These are phyloP conservation scores for Epicoccum sorghinum DNA, from an alignment of 2,329 filamentous ascomycete species.

Conservation along the genomic window DNA sequence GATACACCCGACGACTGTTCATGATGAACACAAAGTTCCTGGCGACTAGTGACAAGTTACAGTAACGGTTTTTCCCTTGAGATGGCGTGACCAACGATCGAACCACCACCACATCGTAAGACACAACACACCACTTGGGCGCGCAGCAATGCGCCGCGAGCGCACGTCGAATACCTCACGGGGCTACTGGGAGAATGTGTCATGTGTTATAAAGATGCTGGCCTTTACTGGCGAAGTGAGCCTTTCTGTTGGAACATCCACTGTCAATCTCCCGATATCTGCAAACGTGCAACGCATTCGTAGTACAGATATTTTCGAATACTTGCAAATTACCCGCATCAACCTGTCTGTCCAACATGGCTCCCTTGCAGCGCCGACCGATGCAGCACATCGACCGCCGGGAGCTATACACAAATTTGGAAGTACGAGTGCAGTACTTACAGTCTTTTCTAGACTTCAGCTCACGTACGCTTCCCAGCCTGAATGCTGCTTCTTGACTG, in stretches of 20 bases:
- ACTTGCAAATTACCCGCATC: neutral
- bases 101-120: constrained; percentile 34
- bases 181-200: neutral
- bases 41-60: neutral
- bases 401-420: constrained; percentile 73
- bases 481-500: neutral
- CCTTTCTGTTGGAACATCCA: neutral
- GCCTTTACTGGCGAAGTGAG: neutral
- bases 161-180: neutral
- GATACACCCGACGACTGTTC: neutral
- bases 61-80: neutral
- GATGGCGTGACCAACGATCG: constrained; percentile 26
- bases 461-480: constrained; percentile 59
- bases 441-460: constrained; percentile 79
- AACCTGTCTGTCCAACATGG: constrained; percentile 21
- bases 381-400: constrained; percentile 70
- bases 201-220: constrained; percentile 13
- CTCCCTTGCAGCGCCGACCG: constrained; percentile 34
- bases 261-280: neutral
- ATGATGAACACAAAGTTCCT: neutral
- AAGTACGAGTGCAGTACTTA: constrained; percentile 72
- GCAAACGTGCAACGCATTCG: neutral
- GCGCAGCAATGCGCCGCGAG: neutral
- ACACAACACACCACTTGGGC: constrained; percentile 25
- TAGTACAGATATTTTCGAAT: neutral